Percentiles rank a stretch among this genome's conserved stretches.
These are phyloP conservation scores for Nakazawaea ishiwadae DNA, from an alignment of 805 yeast species.

Conservation along the genomic window DNA sequence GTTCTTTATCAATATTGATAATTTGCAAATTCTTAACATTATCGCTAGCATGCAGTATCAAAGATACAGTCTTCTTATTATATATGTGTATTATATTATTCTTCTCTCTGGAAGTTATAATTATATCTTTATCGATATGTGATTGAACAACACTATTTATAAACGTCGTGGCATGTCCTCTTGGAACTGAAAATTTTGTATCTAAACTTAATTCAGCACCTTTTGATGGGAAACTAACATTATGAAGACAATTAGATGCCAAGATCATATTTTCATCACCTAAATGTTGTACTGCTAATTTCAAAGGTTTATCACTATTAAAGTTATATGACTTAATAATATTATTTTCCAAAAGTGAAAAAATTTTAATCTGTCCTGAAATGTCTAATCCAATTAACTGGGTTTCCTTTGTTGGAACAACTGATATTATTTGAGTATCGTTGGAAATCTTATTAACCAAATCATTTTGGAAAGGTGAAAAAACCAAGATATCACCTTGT, in stretches of 20 bases:
- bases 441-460: constrained; percentile 32
- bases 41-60: constrained; percentile 30
- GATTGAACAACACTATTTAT: constrained; percentile 32
- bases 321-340: constrained; percentile 17
- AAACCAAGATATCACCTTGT: constrained; percentile 35
- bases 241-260: constrained; percentile 23
- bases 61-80: constrained; percentile 24
- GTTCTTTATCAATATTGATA: constrained; percentile 16
- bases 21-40: constrained; percentile 25
- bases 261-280: constrained; percentile 24
- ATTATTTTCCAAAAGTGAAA: constrained; percentile 20
- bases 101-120: constrained; percentile 28
- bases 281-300: constrained; percentile 22
- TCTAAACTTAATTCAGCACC: constrained; percentile 21
- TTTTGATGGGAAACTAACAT: constrained; percentile 25
- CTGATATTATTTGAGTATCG: constrained; percentile 22
- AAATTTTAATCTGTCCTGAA: constrained; percentile 21
- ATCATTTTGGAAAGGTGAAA: constrained; percentile 38
- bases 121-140: constrained; percentile 23
- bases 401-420: constrained; percentile 21
- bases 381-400: constrained; percentile 26
- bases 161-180: constrained; percentile 26
- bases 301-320: constrained; percentile 16
- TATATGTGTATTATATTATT: constrained; percentile 30
- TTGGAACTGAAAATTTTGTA: constrained; percentile 27